Conservation (phyloP, 805 yeast species). For the Lipomyces yamadae region DNA sequence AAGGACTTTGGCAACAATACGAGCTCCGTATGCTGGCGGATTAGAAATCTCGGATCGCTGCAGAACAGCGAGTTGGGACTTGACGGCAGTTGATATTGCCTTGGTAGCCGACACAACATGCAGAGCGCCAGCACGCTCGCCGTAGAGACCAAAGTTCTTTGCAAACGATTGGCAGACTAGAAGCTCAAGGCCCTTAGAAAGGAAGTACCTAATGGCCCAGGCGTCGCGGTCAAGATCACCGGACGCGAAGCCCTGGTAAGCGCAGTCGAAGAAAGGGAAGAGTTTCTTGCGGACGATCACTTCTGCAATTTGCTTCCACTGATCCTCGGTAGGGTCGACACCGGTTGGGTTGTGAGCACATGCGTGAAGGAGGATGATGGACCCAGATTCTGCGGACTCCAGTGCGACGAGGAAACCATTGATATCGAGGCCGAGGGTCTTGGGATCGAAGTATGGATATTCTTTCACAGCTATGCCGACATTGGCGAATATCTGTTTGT, state of each 20-base stretch:
- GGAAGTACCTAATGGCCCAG: slow-evolving; percentile 69
- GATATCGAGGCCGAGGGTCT: slow-evolving; percentile 71
- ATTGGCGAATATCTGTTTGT: slow-evolving; percentile 75
- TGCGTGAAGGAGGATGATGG: slow-evolving; percentile 83
- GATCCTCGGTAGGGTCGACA: slow-evolving; percentile 81
- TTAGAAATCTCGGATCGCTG: slow-evolving; percentile 87
- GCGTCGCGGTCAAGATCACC: slow-evolving; percentile 86
- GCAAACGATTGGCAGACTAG: slow-evolving; percentile 94
- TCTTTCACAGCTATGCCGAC: slow-evolving; percentile 68
- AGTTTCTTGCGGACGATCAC: slow-evolving; percentile 58
- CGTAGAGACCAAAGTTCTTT: slow-evolving; percentile 94
- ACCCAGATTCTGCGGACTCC: slow-evolving; percentile 70
- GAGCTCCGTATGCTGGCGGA: slow-evolving; percentile 96
- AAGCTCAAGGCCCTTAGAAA: slow-evolving; percentile 59
- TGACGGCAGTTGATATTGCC: slow-evolving; percentile 59
- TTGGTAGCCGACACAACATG: slow-evolving; percentile 62
- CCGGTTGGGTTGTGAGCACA: slow-evolving; percentile 99
- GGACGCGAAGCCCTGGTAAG: slow-evolving; percentile 96
- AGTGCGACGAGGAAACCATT: slow-evolving; percentile 69
- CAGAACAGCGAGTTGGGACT: slow-evolving; percentile 74
- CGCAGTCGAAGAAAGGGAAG: slow-evolving; percentile 86
- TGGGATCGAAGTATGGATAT: slow-evolving; percentile 87
- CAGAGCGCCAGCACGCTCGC: slow-evolving; percentile 95
- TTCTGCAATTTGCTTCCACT: slow-evolving; percentile 75
- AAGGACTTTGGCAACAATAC: slow-evolving; percentile 78